A percentile compares a stretch with the other conserved stretches of the same genome.
phyloP scores from a whole-genome alignment of 2,329 filamentous ascomycete species.

The Stachybotrys elegans region DNA sequence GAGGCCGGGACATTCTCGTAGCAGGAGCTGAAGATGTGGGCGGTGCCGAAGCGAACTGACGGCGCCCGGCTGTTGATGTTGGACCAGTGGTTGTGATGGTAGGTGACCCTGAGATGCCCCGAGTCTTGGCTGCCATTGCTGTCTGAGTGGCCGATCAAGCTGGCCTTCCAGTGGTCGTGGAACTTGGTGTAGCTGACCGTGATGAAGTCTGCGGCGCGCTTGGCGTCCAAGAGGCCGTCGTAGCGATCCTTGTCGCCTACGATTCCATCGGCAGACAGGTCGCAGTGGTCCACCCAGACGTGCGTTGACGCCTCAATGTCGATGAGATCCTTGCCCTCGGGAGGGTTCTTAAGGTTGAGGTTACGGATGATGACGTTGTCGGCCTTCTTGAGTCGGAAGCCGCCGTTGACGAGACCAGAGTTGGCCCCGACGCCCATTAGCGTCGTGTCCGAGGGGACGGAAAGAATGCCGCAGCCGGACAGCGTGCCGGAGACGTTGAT shows the following conservation, averaged over 20 bases:
- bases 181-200: constrained; percentile 36
- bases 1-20: constrained; percentile 36
- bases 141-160: constrained; percentile 56
- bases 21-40: constrained; percentile 40
- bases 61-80: constrained; percentile 57
- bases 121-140: constrained; percentile 50
- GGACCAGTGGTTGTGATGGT: constrained; percentile 54
- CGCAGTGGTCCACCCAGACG: constrained; percentile 40
- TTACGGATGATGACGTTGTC: constrained; percentile 53
- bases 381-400: constrained; percentile 39
- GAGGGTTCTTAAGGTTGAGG: constrained; percentile 43
- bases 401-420: constrained; percentile 38
- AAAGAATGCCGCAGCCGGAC: constrained; percentile 34
- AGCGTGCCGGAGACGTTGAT: constrained; percentile 41
- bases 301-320: constrained; percentile 39
- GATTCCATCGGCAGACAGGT: constrained; percentile 29
- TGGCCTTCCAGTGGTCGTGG: constrained; percentile 47
- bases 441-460: constrained; percentile 43
- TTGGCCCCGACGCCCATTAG: constrained; percentile 43
- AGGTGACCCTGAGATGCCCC: constrained; percentile 53
- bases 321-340: constrained; percentile 43
- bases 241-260: constrained; percentile 33
- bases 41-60: constrained; percentile 56
- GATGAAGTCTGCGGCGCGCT: constrained; percentile 33
- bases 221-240: constrained; percentile 36